These are phyloP conservation scores for Tricholoma bakamatsutake DNA, from an alignment of 768 basidiomycete species.

Conservation along the genomic window DNA sequence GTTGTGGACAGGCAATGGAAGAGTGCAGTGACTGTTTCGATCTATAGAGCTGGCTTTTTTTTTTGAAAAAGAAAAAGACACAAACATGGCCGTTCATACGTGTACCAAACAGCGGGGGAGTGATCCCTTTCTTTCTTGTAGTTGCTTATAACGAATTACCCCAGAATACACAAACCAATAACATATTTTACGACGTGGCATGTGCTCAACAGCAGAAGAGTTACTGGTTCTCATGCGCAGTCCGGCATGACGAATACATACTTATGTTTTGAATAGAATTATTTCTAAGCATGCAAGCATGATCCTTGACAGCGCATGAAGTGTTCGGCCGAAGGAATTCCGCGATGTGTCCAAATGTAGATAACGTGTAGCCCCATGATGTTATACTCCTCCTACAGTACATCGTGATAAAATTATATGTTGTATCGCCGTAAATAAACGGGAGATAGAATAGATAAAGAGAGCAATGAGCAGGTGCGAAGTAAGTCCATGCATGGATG, in stretches of 20 bases:
- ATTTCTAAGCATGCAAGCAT: no score
- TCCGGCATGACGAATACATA: neutral
- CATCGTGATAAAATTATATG: slow-evolving; percentile 8
- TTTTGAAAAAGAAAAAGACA: no score
- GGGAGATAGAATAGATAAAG: slow-evolving; percentile 5
- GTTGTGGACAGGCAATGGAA: neutral
- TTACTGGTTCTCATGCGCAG: neutral
- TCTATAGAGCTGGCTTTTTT: slow-evolving; percentile 15
- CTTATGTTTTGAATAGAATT: no score
- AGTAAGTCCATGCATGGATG: slow-evolving; percentile 3
- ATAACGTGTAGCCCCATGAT: neutral
- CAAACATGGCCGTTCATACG: slow-evolving; percentile 13
- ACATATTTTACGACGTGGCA: slow-evolving; percentile 1
- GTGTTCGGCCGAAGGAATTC: neutral
- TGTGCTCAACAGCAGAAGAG: neutral
- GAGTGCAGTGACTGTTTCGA: slow-evolving; percentile 9
- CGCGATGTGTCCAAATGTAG: neutral
- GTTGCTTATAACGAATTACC: slow-evolving; percentile 8
- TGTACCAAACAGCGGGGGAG: slow-evolving; percentile 14
- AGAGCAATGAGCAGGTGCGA: slow-evolving; percentile 1
- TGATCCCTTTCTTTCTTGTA: slow-evolving; percentile 11
- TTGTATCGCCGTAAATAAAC: slow-evolving; percentile 13
- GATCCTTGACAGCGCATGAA: neutral
- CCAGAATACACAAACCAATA: neutral
- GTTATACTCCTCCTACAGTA: neutral